Evolutionary conservation across 2,329 filamentous ascomycete species (phyloP).

Genomic region (Trichophyton verrucosum): DNA sequence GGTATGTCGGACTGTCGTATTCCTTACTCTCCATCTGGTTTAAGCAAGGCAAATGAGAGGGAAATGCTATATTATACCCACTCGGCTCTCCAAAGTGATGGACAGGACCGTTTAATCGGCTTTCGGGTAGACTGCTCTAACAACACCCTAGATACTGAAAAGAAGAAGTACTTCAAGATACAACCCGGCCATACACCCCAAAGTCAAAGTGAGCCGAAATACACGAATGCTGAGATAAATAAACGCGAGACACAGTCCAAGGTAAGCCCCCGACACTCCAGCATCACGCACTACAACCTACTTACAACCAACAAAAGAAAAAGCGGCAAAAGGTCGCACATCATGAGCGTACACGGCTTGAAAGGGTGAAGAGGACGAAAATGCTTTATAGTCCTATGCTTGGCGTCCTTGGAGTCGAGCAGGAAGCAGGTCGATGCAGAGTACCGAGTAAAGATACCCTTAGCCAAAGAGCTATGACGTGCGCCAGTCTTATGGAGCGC

Average conservation of each 20-base stretch:
- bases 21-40: neutral
- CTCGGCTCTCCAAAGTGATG: too few species aligned
- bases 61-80: neutral
- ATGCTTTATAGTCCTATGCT: slow-evolving; percentile 22
- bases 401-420: slow-evolving; percentile 13
- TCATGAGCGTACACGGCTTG: slow-evolving; percentile 19
- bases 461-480: slow-evolving; percentile 21
- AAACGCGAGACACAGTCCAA: slow-evolving; percentile 11
- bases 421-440: slow-evolving; percentile 20
- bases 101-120: too few species aligned
- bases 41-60: neutral
- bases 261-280: neutral
- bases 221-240: slow-evolving; percentile 11
- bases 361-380: slow-evolving; percentile 23
- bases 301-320: slow-evolving; percentile 16
- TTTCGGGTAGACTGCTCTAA: neutral
- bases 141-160: slow-evolving; percentile 32
- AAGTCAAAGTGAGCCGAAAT: slow-evolving; percentile 22
- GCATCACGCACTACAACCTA: neutral
- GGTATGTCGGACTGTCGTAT: neutral
- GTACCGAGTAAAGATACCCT: slow-evolving; percentile 15
- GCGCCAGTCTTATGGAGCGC: slow-evolving; percentile 23
- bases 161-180: slow-evolving; percentile 57
- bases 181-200: slow-evolving; percentile 43
- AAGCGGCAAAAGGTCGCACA: slow-evolving; percentile 18